These are phyloP conservation scores for Eimeria tenella DNA, from an alignment of 169 alveolate genomes.

Conservation along the genomic window DNA sequence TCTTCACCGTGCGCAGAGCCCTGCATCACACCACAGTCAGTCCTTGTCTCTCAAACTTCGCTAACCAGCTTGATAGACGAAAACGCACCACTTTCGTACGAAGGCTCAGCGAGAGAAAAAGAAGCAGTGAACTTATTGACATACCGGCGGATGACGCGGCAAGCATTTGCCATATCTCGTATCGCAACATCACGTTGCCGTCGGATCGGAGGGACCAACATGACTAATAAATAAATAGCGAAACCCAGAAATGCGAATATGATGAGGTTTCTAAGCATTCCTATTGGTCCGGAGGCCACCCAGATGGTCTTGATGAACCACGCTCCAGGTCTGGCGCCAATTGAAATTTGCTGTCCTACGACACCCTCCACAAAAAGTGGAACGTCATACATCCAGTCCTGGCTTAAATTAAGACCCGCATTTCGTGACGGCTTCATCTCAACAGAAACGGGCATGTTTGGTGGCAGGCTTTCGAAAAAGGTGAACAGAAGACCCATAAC, in stretches of 20 bases:
- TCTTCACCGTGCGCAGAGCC: not conserved
- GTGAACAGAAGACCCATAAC: not conserved
- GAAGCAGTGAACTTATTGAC: not conserved
- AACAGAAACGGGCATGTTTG: not conserved
- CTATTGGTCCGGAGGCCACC: constrained; percentile 68
- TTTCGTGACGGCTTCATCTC: constrained; percentile 14
- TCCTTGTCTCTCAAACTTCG: not conserved
- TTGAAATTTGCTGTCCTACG: not conserved
- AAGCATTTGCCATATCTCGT: constrained; percentile 64
- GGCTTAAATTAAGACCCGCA: constrained; percentile 3
- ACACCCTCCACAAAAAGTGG: constrained; percentile 72
- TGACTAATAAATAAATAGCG: constrained; percentile 57
- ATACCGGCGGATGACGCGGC: constrained; percentile 68
- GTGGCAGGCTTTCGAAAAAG: not conserved
- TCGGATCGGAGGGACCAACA: constrained; percentile 67
- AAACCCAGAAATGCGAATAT: constrained; percentile 68
- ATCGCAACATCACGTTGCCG: constrained; percentile 73
- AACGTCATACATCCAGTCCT: constrained; percentile 65
- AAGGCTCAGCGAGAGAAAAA: not conserved
- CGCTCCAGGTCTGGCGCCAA: constrained; percentile 57
- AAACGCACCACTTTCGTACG: not conserved
- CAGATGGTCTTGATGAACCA: constrained; percentile 62
- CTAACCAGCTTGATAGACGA: not conserved
- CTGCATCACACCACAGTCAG: constrained; percentile 11
- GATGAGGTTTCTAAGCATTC: constrained; percentile 69